Conservation (phyloP, 2,329 filamentous ascomycete genomes). For the Penicillium sp. region DNA sequence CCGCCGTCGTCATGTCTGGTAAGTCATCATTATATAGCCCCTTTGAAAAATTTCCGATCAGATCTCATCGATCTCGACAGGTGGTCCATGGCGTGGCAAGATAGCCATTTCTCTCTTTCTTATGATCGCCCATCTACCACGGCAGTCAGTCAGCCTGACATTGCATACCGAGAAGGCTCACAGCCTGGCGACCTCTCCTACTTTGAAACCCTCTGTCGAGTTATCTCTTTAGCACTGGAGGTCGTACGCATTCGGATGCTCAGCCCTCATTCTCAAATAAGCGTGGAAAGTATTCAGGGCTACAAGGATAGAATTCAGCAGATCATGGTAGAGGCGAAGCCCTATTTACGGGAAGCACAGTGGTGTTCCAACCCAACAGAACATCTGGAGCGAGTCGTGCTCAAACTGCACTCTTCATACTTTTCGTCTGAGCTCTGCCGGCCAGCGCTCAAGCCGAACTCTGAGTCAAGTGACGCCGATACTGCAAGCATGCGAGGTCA, state of each 20-base stretch:
- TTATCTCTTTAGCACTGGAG: conserved; percentile 54
- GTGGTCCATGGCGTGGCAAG: conserved; percentile 66
- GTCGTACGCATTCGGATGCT: conserved; percentile 59
- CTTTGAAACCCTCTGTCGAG: conserved; percentile 58
- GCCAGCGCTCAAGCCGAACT: conserved; percentile 56
- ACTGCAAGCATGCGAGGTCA: conserved; percentile 47
- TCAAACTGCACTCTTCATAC: conserved; percentile 62
- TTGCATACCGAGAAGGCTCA: conserved; percentile 49
- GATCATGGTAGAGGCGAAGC: conserved; percentile 58
- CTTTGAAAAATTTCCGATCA: background rate
- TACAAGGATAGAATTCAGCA: conserved; percentile 57
- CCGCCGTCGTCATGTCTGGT: conserved; percentile 47
- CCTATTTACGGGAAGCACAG: conserved; percentile 55
- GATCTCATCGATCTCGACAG: conserved; percentile 25
- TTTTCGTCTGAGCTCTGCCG: conserved; percentile 62
- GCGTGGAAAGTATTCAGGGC: conserved; percentile 53
- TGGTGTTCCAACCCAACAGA: conserved; percentile 45
- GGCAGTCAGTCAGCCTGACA: conserved; percentile 53
- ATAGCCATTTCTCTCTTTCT: conserved; percentile 62
- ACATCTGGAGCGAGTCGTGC: conserved; percentile 59
- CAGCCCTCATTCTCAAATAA: conserved; percentile 53
- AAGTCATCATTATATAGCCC: background rate
- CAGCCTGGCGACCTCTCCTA: conserved; percentile 53
- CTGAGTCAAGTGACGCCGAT: conserved; percentile 43
- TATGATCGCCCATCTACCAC: conserved; percentile 59